Conservation (phyloP, 306 rosid genomes). For the Corylus avellana region DNA sequence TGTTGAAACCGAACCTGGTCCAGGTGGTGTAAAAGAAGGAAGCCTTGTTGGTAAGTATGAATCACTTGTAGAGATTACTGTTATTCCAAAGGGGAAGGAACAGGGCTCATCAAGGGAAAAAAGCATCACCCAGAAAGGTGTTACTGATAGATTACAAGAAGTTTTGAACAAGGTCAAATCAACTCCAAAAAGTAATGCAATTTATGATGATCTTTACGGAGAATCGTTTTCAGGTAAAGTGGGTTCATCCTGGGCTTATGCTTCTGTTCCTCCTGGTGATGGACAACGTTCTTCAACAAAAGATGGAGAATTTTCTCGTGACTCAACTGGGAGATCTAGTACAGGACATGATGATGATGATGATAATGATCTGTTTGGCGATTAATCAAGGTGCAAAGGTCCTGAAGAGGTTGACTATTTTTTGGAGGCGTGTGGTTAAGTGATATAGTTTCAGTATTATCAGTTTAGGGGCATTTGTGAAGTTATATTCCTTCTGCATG, state of each 20-base stretch:
- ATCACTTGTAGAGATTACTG: constrained; percentile 83
- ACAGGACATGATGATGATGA: too few relatives aligned
- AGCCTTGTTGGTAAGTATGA: constrained; percentile 97
- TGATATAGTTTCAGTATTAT: too few relatives aligned
- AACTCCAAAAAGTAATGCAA: constrained; percentile 54
- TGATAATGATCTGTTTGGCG: too few relatives aligned
- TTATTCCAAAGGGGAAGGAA: constrained; percentile 90
- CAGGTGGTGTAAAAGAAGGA: constrained; percentile 96
- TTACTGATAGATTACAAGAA: constrained; percentile 90
- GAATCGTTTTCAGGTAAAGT: constrained; percentile 71
- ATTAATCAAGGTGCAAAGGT: too few relatives aligned
- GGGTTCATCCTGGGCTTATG: constrained; percentile 94
- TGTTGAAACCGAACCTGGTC: constrained; percentile 96
- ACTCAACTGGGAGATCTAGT: too few relatives aligned
- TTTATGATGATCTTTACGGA: constrained; percentile 92
- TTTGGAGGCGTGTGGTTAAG: too few relatives aligned
- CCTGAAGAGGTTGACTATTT: too few relatives aligned
- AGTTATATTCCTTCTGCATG: too few relatives aligned
- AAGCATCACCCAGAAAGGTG: constrained; percentile 68
- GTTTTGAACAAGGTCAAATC: constrained; percentile 79
- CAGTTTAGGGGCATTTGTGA: too few relatives aligned
- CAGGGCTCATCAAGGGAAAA: constrained; percentile 56
- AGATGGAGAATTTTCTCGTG: constrained; percentile 13
- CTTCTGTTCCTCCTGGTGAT: constrained; percentile 44
- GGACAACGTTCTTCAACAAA: constrained; percentile 38